Evolutionary conservation across 345 rosid species (phyloP).

Genomic region (Triadica sebifera): DNA sequence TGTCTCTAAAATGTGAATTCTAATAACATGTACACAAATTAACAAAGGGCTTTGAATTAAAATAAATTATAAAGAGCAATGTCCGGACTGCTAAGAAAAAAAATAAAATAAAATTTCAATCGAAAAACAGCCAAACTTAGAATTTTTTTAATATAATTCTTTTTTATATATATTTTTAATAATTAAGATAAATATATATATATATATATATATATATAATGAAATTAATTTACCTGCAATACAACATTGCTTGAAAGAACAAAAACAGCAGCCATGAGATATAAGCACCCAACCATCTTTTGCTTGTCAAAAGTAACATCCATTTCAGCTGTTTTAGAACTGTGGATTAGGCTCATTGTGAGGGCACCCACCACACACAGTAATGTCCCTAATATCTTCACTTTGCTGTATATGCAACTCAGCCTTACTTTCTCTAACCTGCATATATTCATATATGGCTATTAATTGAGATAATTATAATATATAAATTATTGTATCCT

Average conservation of each 20-base stretch:
- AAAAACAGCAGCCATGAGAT: constrained; percentile 71
- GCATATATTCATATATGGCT: constrained; percentile 12
- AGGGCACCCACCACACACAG: constrained; percentile 78
- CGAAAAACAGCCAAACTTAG: no score
- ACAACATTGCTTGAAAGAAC: constrained; percentile 60
- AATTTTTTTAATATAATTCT: no score
- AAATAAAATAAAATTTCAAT: no score
- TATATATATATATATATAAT: no score
- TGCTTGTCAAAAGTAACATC: constrained; percentile 41
- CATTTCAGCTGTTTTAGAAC: constrained; percentile 35
- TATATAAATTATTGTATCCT: no score
- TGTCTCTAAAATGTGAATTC: no score
- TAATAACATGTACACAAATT: no score
- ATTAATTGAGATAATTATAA: neutral
- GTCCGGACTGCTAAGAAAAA: no score
- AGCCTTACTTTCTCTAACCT: constrained; percentile 78
- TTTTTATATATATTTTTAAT: no score
- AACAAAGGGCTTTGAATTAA: no score
- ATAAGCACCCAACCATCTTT: constrained; percentile 66
- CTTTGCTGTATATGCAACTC: constrained; percentile 66
- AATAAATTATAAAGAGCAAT: no score
- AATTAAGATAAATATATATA: no score
- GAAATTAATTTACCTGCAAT: constrained; percentile 67
- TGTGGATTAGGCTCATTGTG: constrained; percentile 77
- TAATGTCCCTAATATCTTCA: constrained; percentile 73